Evolutionary conservation across 306 rosid species (phyloP), one percentile per base, ranked within the genome.

Genomic region (Carpinus fangiana): DNA sequence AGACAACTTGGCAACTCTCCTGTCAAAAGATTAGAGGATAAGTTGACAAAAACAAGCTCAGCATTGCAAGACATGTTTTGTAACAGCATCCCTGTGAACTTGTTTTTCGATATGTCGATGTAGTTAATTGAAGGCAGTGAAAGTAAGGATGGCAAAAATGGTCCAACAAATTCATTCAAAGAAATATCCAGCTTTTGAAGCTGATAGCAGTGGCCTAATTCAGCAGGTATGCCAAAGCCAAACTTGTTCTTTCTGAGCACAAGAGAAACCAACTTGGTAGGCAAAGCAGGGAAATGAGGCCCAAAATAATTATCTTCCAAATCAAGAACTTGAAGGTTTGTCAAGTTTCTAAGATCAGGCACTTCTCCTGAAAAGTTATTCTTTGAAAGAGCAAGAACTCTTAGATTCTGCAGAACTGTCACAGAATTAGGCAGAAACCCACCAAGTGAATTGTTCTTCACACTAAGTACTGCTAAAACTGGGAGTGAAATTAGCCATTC

Each of bases 161-260:
- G 96, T 13, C 97, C 99, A 51, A 95, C 90, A 84, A 95, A 90
- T 56, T 69, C 78, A 76, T 95, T 95, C 47, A 86, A 50, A 60
- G 99, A 93, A 79, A 95, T 83, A 84, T 93, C 99, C 17, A 95
- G 81, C 84, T 79, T 93, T 79, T 90, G 92, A 65, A 95, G 97
- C 51, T 86, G 93, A 79, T 90, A 90, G 74, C 66, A 80, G 9
- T 84, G 81, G 76, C 76, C 79, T 69, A 91, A 68, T 76, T 81
- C 75, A 73, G 92, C 80, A 75, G 93, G 95, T 16, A 95, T 55
- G 47, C 90, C 83, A 31, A 84, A 77, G 47, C 82, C 82, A 79
- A 95, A 93, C 75, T 83, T 85, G 75, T 95, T 95, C 59, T 89
- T 90, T 78, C 90, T 90, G 7, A 95, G 93, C 78, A 86, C 91